These are phyloP conservation scores for Candida gorgasii DNA, from an alignment of 805 yeast genomes.

Conservation along the genomic window DNA sequence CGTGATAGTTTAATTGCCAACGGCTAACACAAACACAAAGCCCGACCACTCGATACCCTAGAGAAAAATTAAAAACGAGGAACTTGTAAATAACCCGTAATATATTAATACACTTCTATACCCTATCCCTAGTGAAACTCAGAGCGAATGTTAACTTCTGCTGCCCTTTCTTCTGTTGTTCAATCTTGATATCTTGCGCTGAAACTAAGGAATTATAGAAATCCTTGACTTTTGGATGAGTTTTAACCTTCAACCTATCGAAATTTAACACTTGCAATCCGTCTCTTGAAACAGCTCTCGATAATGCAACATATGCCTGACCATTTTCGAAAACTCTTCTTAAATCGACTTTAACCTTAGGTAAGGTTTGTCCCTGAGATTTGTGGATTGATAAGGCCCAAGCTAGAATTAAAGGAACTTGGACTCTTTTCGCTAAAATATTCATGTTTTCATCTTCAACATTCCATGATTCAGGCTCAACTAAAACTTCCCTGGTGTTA, in stretches of 20 bases:
- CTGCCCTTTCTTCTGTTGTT: slow-evolving; percentile 9
- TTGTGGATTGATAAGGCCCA: slow-evolving; percentile 97
- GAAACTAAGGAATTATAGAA: slow-evolving; percentile 60
- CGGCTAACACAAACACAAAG: no score
- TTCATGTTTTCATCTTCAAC: slow-evolving; percentile 72
- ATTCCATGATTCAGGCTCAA: slow-evolving; percentile 81
- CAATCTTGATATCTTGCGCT: slow-evolving; percentile 23
- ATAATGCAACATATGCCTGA: slow-evolving; percentile 93
- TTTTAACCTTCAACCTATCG: slow-evolving; percentile 58
- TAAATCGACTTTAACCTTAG: slow-evolving; percentile 87
- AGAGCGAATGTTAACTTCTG: slow-evolving; percentile 2
- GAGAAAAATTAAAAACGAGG: no score
- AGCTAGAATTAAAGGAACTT: slow-evolving; percentile 86
- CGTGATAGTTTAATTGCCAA: no score
- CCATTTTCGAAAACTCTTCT: slow-evolving; percentile 81
- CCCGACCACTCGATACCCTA: no score
- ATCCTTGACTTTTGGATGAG: slow-evolving; percentile 67
- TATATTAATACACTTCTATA: background rate
- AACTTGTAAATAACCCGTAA: background rate
- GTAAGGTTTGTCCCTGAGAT: slow-evolving; percentile 88
- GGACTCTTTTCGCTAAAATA: slow-evolving; percentile 70
- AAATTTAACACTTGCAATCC: slow-evolving; percentile 85
- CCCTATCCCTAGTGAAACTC: background rate
- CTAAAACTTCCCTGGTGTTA: slow-evolving; percentile 66
- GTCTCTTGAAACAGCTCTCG: slow-evolving; percentile 81